Base-by-base conservation (phyloP, 345 rosid genomes). In the Acer negundo region DNA sequence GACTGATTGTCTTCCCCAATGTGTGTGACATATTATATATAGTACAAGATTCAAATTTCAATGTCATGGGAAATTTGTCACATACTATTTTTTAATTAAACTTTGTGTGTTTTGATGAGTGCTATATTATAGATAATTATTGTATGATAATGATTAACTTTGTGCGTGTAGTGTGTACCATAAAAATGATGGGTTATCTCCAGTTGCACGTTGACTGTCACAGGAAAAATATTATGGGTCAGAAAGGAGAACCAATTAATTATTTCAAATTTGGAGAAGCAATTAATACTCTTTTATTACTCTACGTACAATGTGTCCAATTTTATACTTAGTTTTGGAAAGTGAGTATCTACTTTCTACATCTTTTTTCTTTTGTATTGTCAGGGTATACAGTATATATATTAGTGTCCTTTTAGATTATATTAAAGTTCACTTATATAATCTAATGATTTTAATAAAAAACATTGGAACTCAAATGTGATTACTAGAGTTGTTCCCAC, bases 21-120 rank as follows among this genome's bases (percentile, higher is more conserved):
- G 74, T 81, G 79, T 76, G 81, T 76, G 3, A 35, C 56, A 75
- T 78, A 5, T 47, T 12, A 16, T 26, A 16, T 26, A 26, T 23
- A 13, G 13, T 11, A 22, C 22, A 7, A 8, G 19, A 4, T 68
- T 35, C 28, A 38, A 28, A 4, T 35, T 72, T 70, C 75, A 40
- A 16, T 24, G n/a, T 12, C 69, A 53, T 13, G 20, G 61, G 77
- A 55, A 59, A 67, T 73, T 38, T 42, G 49, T 47, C 20, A 4
- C 1, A 19, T 56, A n/a, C 12, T 23, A 55, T 58, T 10, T 10
- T 10, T 76, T 13, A 61, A 61, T 61, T 61, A 61, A 31, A 31
- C 38, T 35, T 0, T 22, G 16, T 49, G 31, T 28, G 6, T 35
- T 35, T 9, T 42, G 1, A 3, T 13, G 55, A 49, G 55, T 49